A percentile compares a stretch with the other conserved stretches of the same genome.
Evolutionary conservation across 495 filamentous ascomycete species (phyloP).

Genomic region (Rhypophila decipiens): DNA sequence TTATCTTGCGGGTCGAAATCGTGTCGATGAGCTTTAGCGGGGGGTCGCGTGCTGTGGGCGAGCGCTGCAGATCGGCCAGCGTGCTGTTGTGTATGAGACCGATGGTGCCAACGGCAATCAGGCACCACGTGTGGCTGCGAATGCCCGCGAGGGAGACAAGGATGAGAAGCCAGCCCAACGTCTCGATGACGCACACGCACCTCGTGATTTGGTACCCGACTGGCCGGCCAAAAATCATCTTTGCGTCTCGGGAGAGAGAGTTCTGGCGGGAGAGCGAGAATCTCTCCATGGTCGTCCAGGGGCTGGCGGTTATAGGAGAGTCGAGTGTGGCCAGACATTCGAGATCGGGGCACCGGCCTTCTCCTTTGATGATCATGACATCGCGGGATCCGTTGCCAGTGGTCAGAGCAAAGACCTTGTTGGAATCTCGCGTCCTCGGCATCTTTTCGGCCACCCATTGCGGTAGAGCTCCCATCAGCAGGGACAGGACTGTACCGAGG

Average conservation of each 20-base stretch:
- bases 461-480: conserved; percentile 26
- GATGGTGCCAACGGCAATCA: conserved; percentile 37
- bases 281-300: not conserved
- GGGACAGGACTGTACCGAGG: conserved; percentile 32
- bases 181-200: conserved; percentile 7
- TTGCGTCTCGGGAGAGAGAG: not conserved
- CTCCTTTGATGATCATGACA: conserved; percentile 35
- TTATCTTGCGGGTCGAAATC: conserved; percentile 24
- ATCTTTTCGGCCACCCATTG: conserved; percentile 49
- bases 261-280: too few species aligned
- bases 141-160: conserved; percentile 34
- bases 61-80: conserved; percentile 26
- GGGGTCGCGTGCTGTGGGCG: conserved; percentile 18
- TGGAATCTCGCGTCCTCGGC: conserved; percentile 29
- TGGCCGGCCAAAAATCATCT: not conserved
- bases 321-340: conserved; percentile 35
- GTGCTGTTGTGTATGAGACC: conserved; percentile 43
- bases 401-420: conserved; percentile 32
- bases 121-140: conserved; percentile 33
- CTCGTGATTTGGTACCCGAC: not conserved
- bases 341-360: conserved; percentile 33
- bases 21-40: conserved; percentile 14
- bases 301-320: not conserved
- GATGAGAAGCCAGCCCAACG: conserved; percentile 34
- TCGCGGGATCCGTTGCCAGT: conserved; percentile 41